Evolutionary conservation across 106 monocot genomes (phyloP).

Genomic region (Dendrobium chrysotoxum): DNA sequence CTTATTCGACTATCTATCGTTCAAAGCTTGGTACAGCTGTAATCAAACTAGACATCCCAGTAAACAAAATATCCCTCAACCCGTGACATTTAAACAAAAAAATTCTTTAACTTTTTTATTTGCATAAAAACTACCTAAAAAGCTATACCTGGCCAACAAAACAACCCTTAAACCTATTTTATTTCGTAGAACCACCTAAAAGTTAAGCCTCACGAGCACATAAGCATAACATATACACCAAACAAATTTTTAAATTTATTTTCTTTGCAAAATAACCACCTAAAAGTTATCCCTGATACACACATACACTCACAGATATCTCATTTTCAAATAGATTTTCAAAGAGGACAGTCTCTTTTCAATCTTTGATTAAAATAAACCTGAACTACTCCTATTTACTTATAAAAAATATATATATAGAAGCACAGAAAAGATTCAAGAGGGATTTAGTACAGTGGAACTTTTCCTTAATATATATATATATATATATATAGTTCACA

Average conservation of each 20-base stretch:
- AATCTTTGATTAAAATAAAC: not conserved
- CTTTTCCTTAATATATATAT: not conserved
- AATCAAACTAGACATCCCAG: not conserved
- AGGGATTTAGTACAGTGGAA: not conserved
- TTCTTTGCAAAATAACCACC: too few relatives aligned
- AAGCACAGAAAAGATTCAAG: not conserved
- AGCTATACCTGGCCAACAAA: too few relatives aligned
- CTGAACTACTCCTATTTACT: not conserved
- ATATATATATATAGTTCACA: not conserved
- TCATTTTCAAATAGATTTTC: not conserved
- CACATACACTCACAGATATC: not conserved
- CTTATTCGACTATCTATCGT: not conserved
- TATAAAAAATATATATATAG: too few relatives aligned
- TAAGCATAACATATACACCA: too few relatives aligned
- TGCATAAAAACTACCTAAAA: too few relatives aligned
- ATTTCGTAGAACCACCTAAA: not conserved
- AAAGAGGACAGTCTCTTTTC: not conserved
- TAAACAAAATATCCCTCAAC: not conserved
- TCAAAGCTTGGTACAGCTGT: not conserved
- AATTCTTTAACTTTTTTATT: not conserved
- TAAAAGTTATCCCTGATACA: not conserved
- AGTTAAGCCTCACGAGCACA: not conserved
- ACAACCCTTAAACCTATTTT: too few relatives aligned
- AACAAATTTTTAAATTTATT: too few relatives aligned
- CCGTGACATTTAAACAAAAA: not conserved